Evolutionary conservation across 805 yeast genomes (phyloP).

Genomic region (Teunomyces gatunensis): DNA sequence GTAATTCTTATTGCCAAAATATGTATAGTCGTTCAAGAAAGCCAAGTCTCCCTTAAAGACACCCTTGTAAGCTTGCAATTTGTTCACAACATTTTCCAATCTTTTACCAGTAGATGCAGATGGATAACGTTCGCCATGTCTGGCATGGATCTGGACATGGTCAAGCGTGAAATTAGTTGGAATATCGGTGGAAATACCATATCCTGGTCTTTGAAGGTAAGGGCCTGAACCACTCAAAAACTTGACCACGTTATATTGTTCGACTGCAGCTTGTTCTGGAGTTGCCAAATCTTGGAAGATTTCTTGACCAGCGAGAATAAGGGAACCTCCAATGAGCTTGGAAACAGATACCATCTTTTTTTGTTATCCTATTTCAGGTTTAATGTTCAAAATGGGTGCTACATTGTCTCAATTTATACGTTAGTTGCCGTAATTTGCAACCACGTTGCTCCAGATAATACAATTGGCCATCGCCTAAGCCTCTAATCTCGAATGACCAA

Average conservation of each 20-base stretch:
- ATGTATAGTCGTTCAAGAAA: slow-evolving; percentile 55
- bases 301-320: slow-evolving; percentile 20
- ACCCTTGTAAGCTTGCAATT: slow-evolving; percentile 24
- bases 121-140: slow-evolving; percentile 77
- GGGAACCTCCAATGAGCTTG: slow-evolving; percentile 21
- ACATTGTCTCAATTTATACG: no score
- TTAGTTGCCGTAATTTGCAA: no score
- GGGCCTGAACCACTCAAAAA: slow-evolving; percentile 27
- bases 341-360: slow-evolving; percentile 19
- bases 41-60: slow-evolving; percentile 48
- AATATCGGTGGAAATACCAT: slow-evolving; percentile 23
- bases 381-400: no score
- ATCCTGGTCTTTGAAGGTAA: slow-evolving; percentile 24
- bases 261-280: slow-evolving; percentile 26
- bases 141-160: slow-evolving; percentile 67
- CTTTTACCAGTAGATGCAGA: slow-evolving; percentile 27
- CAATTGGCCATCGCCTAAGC: no score
- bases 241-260: slow-evolving; percentile 22
- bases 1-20: slow-evolving; percentile 38
- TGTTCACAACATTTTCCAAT: slow-evolving; percentile 24
- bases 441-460: no score
- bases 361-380: not conserved
- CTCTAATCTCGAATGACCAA: no score
- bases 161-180: slow-evolving; percentile 49
- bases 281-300: slow-evolving; percentile 22